These are phyloP conservation scores for Pythium dissimile DNA, from an alignment of 352 stramenopile species.

Conservation along the genomic window DNA sequence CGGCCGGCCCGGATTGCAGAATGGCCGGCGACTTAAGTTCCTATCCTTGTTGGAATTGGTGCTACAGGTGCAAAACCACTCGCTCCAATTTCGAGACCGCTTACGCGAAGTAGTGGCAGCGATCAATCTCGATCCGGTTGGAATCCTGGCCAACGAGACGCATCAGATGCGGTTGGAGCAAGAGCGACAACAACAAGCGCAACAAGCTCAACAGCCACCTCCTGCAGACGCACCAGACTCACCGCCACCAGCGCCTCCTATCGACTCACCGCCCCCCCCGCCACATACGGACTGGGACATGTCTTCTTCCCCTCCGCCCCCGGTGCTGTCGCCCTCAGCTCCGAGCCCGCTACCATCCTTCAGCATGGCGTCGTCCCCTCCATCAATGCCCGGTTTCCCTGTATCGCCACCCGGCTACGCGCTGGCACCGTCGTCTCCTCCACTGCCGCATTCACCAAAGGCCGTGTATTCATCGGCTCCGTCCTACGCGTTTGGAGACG, in stretches of 20 bases:
- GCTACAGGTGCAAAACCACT: conserved; percentile 69
- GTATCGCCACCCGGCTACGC: conserved; percentile 9
- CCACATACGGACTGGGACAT: not conserved
- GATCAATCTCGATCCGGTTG: conserved; percentile 63
- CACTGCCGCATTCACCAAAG: conserved; percentile 8
- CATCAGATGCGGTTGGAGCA: conserved; percentile 23
- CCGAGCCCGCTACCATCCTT: conserved; percentile 8
- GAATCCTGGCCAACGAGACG: conserved; percentile 32
- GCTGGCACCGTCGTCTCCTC: not conserved
- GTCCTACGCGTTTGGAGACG: conserved; percentile 1
- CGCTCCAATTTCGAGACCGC: conserved; percentile 55
- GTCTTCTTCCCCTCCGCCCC: conserved; percentile 5
- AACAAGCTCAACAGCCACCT: conserved; percentile 35
- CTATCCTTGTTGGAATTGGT: not conserved
- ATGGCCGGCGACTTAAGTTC: not conserved
- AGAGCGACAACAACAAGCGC: conserved; percentile 19
- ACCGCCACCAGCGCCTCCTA: conserved; percentile 16
- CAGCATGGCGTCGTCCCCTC: conserved; percentile 4
- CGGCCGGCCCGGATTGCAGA: no score
- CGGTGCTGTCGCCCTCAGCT: conserved; percentile 6
- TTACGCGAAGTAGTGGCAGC: conserved; percentile 66
- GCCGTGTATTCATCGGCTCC: not conserved
- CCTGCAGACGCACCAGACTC: conserved; percentile 10
- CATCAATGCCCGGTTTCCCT: not conserved
- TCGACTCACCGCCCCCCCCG: conserved; percentile 14